Evolutionary conservation across 345 rosid species (phyloP).

Genomic region (Corchorus capsularis): DNA sequence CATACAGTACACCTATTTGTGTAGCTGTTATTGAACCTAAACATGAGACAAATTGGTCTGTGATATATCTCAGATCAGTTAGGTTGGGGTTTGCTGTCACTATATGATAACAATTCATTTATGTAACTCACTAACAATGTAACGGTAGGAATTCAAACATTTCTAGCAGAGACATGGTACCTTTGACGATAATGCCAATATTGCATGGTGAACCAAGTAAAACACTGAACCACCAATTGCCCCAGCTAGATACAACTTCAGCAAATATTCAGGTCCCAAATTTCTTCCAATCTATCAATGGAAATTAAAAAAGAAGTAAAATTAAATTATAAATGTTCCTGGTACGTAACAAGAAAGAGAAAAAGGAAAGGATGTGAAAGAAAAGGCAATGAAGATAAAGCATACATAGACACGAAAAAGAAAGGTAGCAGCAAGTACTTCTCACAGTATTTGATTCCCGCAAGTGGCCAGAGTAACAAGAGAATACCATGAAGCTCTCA

Average conservation of each 20-base stretch:
- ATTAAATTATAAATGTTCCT: not conserved
- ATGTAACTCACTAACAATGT: not conserved
- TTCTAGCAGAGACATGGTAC: constrained; percentile 33
- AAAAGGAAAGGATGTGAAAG: not conserved
- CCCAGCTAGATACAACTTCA: constrained; percentile 79
- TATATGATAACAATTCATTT: not conserved
- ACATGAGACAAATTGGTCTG: not conserved
- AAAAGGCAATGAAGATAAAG: not conserved
- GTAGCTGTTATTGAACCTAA: not conserved
- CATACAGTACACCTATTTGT: not conserved
- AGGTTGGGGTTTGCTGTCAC: not conserved
- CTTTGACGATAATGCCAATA: constrained; percentile 54
- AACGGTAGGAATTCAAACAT: constrained; percentile 3
- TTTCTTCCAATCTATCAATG: constrained; percentile 57
- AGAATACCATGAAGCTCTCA: too few relatives aligned
- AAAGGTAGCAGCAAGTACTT: not conserved
- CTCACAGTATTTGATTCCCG: not conserved
- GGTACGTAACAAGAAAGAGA: not conserved
- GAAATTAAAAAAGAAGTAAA: constrained; percentile 14
- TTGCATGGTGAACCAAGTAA: constrained; percentile 68
- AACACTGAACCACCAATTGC: constrained; percentile 82
- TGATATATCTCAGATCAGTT: not conserved
- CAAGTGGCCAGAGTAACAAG: too few relatives aligned
- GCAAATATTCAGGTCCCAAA: constrained; percentile 68
- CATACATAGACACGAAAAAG: not conserved